Evolutionary conservation across 2,329 filamentous ascomycete species (phyloP), one percentile per base, ranked within the genome.

Genomic region (Didymosphaeria variabile): DNA sequence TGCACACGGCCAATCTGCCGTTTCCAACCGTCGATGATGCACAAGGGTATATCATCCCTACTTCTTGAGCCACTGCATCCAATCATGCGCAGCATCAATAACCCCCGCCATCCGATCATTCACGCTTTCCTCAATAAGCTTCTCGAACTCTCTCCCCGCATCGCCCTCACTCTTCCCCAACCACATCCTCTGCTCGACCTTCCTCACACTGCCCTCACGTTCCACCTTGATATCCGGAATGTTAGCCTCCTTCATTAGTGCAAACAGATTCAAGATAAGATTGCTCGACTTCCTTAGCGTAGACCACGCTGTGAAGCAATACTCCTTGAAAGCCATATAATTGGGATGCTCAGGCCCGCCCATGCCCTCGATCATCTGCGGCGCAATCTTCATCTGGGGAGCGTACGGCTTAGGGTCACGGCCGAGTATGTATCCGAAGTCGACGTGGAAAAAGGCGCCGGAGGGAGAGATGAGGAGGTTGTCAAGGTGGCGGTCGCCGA

Each of bases 351-450:
- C 85, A 8, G 89, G 86, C 13, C 95, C 95, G 44, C 96, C 96
- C 93, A 99, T 97, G 64, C 94, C 95, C 72, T 99, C 95, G 3
- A 98, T 92, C 95, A 99, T 99, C 75, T 99, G 94, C 70, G 94
- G 94, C 74, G 91, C 94, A 9, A 99, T 87, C 79, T 99, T 99
- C 90, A 99, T 97, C 55, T 94, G 89, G 0, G 95, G 95, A 0
- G 95, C 94, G 74, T 99, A 98, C 0, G 95, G 95, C 75, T 99
- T 99, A 0, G 95, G 95, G 69, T 99, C 95, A 44, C 95, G 91
- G 19, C 95, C 95, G 1, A 99, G 90, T 64, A 99, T 99, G 79
- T 97, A 99, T 45, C 96, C 95, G 72, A 99, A 99, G 78, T 99
- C 95, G 32, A 94, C 94, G 77, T 99, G 95, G 85, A 99, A 97